Evolutionary conservation across 2,329 filamentous ascomycete genomes (phyloP), one percentile per base, ranked within the genome.

Genomic region (Colletotrichum abscissum): DNA sequence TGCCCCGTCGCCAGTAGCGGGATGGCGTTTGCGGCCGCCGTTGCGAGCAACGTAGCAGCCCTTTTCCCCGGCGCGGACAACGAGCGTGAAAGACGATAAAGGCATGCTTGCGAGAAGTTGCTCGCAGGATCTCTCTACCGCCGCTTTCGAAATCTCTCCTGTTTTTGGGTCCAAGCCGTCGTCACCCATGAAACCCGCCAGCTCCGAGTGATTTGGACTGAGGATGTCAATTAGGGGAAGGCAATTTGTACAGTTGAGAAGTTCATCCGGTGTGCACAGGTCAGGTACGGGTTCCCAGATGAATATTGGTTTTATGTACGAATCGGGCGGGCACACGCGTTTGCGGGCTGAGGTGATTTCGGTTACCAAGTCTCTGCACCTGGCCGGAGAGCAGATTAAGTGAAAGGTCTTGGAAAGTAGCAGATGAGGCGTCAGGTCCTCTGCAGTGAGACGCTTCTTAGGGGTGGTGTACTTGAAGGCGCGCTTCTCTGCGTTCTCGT

Each of bases 281-380:
- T 98, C 95, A 1, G 97, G 97, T 1, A 98, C 94, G 1, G 97
- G 97, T 81, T 99, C 97, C 96, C 96, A 99, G 65, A 98, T 90
- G 80, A 98, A 94, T 7, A 95, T 83, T 1, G 95, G 94, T 60
- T 89, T 88, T 1, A 85, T 78, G 76, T 86, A 86, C 12, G 78
- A 74, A 58, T 82, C 80, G 5, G 76, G 73, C 0, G 82, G 75
- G 16, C 77, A 74, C 28, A 84, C 75, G 9, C 82, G 82, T 78
- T 87, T 88, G 9, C 90, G 85, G 35, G 91, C 88, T 4, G 86
- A 84, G 5, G 91, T 85, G 72, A 98, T 93, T n/a, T 91, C 89
- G 1, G 89, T 82, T 26, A 97, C 91, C 26, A 98, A 88, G 67
- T 93, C 89, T 60, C 94, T 91, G 81, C 95, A 97, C 56, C 96